phyloP scores from a whole-genome alignment of 768 basidiomycete species.

The Infundibulicybe gibba region DNA sequence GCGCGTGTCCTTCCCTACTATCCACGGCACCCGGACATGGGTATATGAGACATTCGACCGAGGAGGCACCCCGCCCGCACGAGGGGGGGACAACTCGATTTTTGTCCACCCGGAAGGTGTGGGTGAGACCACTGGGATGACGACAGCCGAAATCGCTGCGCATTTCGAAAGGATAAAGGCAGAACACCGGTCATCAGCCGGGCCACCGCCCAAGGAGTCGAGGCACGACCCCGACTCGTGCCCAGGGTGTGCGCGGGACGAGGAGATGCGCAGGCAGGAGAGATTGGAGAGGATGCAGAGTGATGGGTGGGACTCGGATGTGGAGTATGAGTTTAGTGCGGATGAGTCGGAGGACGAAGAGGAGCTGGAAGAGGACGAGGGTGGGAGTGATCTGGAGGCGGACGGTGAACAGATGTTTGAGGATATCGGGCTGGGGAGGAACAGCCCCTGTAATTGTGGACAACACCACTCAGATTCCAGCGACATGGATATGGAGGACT shows the following conservation, averaged over 20 bases:
- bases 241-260: constrained; percentile 8
- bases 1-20: no score
- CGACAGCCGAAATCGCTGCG: no score
- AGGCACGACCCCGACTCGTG: background rate
- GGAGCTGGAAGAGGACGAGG: constrained; percentile 6
- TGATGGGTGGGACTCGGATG: background rate
- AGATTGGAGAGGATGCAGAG: constrained; percentile 1
- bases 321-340: background rate
- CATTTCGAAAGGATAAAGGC: constrained; percentile 7
- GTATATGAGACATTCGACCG: constrained; percentile 39
- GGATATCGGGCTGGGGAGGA: constrained; percentile 4
- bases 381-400: constrained; percentile 12
- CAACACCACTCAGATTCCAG: no score
- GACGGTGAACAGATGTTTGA: constrained; percentile 17
- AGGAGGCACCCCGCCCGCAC: constrained; percentile 36
- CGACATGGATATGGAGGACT: constrained; percentile 2
- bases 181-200: background rate
- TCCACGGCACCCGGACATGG: constrained; percentile 11
- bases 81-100: constrained; percentile 30
- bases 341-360: constrained; percentile 1
- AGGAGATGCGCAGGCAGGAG: constrained; percentile 8
- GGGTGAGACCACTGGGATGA: no score
- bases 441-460: background rate
- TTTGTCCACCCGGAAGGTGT: background rate
- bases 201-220: constrained; percentile 1